These are phyloP conservation scores for Ophioceras dolichostomum DNA, from an alignment of 2,329 filamentous ascomycete genomes.

Conservation along the genomic window DNA sequence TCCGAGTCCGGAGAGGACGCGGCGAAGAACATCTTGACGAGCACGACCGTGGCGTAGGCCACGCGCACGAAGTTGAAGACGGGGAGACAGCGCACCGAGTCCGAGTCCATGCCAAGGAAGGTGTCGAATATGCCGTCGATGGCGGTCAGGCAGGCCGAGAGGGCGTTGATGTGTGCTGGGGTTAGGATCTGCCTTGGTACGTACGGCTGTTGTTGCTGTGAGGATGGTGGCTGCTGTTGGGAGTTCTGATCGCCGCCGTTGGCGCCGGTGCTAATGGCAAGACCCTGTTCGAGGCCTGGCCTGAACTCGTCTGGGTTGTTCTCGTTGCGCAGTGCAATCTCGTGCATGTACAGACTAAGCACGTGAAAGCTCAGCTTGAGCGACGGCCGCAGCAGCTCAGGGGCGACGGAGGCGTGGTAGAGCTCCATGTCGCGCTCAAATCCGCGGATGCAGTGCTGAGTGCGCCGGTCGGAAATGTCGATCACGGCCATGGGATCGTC, in stretches of 20 bases:
- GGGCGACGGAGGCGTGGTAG: slow-evolving; percentile 41
- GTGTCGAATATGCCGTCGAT: slow-evolving; percentile 55
- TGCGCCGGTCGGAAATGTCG: slow-evolving; percentile 48
- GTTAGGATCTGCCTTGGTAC: slow-evolving; percentile 35
- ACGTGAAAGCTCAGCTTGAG: slow-evolving; percentile 53
- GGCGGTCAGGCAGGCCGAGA: slow-evolving; percentile 54
- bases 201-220: too few relatives aligned
- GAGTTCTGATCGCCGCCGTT: slow-evolving; percentile 6
- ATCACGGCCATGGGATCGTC: slow-evolving; percentile 46
- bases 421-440: slow-evolving; percentile 53
- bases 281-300: not conserved
- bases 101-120: slow-evolving; percentile 48
- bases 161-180: slow-evolving; percentile 50
- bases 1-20: slow-evolving; percentile 51
- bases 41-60: slow-evolving; percentile 56
- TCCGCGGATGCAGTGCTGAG: slow-evolving; percentile 50
- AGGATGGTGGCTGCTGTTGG: slow-evolving; percentile 27
- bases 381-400: slow-evolving; percentile 39
- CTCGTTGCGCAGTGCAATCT: slow-evolving; percentile 58
- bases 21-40: slow-evolving; percentile 64
- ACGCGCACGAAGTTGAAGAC: slow-evolving; percentile 62
- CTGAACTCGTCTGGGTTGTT: not conserved
- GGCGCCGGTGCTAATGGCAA: slow-evolving; percentile 20
- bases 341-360: slow-evolving; percentile 62
- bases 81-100: slow-evolving; percentile 50